These are phyloP conservation scores for Penicillium sp. DNA, from an alignment of 2,329 filamentous ascomycete genomes.

Conservation along the genomic window DNA sequence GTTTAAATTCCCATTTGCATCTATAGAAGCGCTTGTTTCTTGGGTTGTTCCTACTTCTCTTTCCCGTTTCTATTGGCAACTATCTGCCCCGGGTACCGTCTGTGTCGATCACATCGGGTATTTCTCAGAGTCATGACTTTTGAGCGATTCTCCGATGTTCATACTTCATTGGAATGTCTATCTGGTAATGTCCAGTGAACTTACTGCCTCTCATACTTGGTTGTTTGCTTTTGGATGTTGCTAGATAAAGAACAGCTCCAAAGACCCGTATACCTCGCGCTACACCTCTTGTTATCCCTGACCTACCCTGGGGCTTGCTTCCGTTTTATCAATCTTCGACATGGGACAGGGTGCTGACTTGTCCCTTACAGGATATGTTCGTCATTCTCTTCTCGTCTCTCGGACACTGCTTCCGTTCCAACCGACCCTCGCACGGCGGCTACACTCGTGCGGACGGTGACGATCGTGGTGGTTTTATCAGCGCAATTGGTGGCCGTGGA, in stretches of 20 bases:
- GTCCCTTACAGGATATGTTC: conserved; percentile 43
- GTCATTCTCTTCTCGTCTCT: conserved; percentile 48
- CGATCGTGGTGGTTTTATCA: conserved; percentile 31
- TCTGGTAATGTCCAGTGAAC: neutral
- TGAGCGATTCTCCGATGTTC: conserved; percentile 1
- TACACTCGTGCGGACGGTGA: conserved; percentile 34
- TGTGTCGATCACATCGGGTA: conserved; percentile 14
- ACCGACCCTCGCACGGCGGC: conserved; percentile 29
- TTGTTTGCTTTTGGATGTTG: neutral
- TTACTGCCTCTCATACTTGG: neutral
- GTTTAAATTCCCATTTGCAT: conserved; percentile 17
- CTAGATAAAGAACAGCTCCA: neutral
- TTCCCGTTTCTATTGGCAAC: conserved; percentile 2
- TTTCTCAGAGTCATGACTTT: conserved; percentile 2
- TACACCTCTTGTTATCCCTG: neutral
- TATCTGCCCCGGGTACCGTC: neutral
- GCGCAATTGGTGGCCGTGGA: conserved; percentile 35
- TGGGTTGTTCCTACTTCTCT: neutral
- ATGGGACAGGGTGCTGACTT: conserved; percentile 13
- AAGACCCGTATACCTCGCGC: conserved; percentile 2
- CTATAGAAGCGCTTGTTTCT: neutral
- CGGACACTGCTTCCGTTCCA: conserved; percentile 38
- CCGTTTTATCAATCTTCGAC: conserved; percentile 1
- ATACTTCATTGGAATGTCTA: conserved; percentile 1
- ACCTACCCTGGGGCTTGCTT: neutral